Evolutionary conservation across 1,139 yeast genomes (phyloP), one percentile per base, ranked within the genome.

Genomic region (Saccharomycopsis hybrid): DNA sequence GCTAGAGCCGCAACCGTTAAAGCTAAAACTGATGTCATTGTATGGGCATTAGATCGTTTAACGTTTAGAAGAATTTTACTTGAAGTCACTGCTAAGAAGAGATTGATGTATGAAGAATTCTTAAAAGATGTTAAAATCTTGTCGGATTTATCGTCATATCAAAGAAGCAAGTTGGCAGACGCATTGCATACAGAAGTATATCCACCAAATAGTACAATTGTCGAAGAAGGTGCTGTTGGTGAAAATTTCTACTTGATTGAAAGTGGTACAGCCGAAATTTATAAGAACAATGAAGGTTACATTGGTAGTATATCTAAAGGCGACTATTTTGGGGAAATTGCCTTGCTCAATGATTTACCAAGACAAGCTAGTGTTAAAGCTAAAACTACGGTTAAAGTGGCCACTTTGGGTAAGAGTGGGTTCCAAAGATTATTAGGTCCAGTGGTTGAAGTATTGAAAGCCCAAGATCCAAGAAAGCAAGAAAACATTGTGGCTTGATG

Each of bases 1-100:
- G 97, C 97, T 54, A 80, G 98, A 68, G 98, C 97, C 4, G 98
- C 97, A 18, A 89, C 97, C 1, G 97, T 88, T 1, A 63, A 76
- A 25, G 95, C 97, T 7, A 75, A 80, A 33, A 70, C 82, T 7
- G 85, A 80, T 57, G 77, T 83, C 60, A 78, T 77, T 35, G 76
- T 90, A 48, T 92, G 97, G 97, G 95, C 96, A 1, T 76, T 92
- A 60, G 98, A 92, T 68, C 80, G 98, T 63, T 72, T 85, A 61
- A 90, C 97, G 0, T 92, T 92, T 74, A 83, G 97, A 67, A 79
- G 92, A 65, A 92, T 92, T 57, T 74, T 92, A 54, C 75, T 90
- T 61, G 96, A 90, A 60, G 88, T 92, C 57, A 89, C 97, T 3
- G 84, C 89, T 57, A 85, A 84, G 68, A 87, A 90, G 74, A 81